These are phyloP conservation scores for Termitomyces sp. DNA, from an alignment of 768 basidiomycete genomes.

Conservation along the genomic window DNA sequence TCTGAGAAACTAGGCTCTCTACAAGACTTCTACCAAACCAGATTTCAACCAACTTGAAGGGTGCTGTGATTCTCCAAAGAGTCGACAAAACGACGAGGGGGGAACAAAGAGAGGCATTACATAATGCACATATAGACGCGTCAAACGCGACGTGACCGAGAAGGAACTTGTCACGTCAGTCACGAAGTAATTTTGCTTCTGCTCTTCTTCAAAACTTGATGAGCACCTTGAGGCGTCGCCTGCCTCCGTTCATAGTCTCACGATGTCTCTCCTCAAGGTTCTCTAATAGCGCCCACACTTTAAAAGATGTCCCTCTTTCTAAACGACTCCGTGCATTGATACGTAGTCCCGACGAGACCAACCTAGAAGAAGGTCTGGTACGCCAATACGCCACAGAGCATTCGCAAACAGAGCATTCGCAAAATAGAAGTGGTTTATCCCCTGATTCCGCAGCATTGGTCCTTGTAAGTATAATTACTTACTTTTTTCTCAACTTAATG, in stretches of 20 bases:
- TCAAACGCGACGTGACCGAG: conserved; percentile 1
- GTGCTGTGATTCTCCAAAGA: too few relatives aligned
- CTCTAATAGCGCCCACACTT: not conserved
- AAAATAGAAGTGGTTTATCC: not conserved
- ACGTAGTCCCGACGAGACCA: too few relatives aligned
- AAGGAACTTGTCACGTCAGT: not conserved
- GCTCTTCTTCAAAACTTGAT: conserved; percentile 1
- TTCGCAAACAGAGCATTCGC: not conserved
- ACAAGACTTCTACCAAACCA: too few relatives aligned
- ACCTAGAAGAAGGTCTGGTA: too few relatives aligned
- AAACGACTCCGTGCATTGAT: not conserved
- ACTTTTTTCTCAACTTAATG: too few relatives aligned
- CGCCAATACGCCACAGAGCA: too few relatives aligned
- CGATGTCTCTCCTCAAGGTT: not conserved
- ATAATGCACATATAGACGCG: not conserved
- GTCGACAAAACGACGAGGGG: too few relatives aligned
- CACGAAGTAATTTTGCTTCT: conserved; percentile 9
- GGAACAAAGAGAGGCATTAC: not conserved
- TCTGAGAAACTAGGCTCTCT: too few relatives aligned
- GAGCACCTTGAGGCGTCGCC: not conserved
- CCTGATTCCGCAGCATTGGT: not conserved
- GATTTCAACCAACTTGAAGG: too few relatives aligned
- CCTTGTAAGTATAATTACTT: not conserved
- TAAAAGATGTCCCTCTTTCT: too few relatives aligned
- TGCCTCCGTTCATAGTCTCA: not conserved